Conservation (phyloP, 176 grass and related monocot species). For the Avena atlantica region DNA sequence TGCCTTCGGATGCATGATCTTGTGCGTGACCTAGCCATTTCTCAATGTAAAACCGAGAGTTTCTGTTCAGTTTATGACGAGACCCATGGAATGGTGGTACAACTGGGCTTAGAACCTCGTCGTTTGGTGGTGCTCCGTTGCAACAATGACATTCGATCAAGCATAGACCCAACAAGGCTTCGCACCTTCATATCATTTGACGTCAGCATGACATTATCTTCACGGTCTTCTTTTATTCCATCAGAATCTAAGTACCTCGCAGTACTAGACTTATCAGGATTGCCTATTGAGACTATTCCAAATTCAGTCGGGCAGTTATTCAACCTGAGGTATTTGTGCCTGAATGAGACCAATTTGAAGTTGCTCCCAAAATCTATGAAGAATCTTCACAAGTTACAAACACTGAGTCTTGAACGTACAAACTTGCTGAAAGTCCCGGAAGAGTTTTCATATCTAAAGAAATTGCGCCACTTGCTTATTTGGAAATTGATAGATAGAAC, state of each 20-base stretch:
- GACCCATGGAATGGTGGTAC: neutral
- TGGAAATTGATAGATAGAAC: conserved; percentile 29
- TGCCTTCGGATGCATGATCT: conserved; percentile 54
- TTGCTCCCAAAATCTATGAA: conserved; percentile 54
- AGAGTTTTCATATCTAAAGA: conserved; percentile 32
- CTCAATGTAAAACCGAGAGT: conserved; percentile 29
- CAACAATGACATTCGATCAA: conserved; percentile 6
- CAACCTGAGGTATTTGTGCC: conserved; percentile 54
- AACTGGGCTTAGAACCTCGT: neutral
- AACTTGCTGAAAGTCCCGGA: neutral
- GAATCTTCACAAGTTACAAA: conserved; percentile 56
- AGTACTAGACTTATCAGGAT: conserved; percentile 49
- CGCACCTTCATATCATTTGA: conserved; percentile 55
- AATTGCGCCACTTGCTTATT: conserved; percentile 45
- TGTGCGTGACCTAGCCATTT: conserved; percentile 55
- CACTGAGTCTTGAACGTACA: conserved; percentile 40
- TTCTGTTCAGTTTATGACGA: conserved; percentile 34
- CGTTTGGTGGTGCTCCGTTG: conserved; percentile 26
- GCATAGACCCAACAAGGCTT: conserved; percentile 23
- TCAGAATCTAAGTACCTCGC: conserved; percentile 37
- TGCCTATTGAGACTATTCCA: conserved; percentile 39
- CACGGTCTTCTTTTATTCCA: conserved; percentile 16
- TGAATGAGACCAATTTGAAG: conserved; percentile 53
- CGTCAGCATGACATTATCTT: neutral
- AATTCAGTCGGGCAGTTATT: conserved; percentile 51